A percentile compares a stretch with the other conserved stretches of the same genome.
Evolutionary conservation across 1,284 basidiomycete genomes (phyloP).

Genomic region (Trametes pubescens): DNA sequence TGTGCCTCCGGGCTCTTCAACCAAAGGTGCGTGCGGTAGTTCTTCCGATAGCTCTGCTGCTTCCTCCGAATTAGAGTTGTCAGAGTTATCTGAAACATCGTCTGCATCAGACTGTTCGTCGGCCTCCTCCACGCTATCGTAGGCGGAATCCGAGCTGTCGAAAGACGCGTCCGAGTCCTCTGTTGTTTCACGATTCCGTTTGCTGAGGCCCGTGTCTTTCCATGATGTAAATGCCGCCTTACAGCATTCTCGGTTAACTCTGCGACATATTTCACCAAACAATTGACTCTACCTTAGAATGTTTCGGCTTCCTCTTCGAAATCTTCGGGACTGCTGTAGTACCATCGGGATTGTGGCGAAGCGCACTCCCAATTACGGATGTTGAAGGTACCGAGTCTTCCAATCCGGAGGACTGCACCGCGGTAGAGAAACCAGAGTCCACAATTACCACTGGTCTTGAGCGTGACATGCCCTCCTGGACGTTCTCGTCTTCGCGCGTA

Average conservation of each 20-base stretch:
- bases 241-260: neutral
- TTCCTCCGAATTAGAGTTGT: conserved; percentile 12
- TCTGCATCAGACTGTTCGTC: conserved; percentile 36
- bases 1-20: conserved; percentile 7
- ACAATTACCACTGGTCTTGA: conserved; percentile 41
- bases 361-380: conserved; percentile 59
- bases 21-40: conserved; percentile 17
- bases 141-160: conserved; percentile 78
- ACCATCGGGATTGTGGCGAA: conserved; percentile 68
- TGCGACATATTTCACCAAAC: neutral
- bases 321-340: conserved; percentile 56
- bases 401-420: conserved; percentile 15
- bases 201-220: conserved; percentile 37
- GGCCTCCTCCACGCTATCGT: conserved; percentile 55
- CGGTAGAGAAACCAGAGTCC: conserved; percentile 41
- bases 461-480: conserved; percentile 33
- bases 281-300: conserved; percentile 49
- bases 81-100: conserved; percentile 22
- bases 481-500: conserved; percentile 16
- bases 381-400: neutral
- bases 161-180: conserved; percentile 69
- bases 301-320: conserved; percentile 49
- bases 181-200: conserved; percentile 25
- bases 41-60: conserved; percentile 19
- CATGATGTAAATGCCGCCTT: conserved; percentile 37